A percentile compares a stretch with the other conserved stretches of the same genome.
These are phyloP conservation scores for Diaporthe caulivora DNA, from an alignment of 2,329 filamentous ascomycete genomes.

Conservation along the genomic window DNA sequence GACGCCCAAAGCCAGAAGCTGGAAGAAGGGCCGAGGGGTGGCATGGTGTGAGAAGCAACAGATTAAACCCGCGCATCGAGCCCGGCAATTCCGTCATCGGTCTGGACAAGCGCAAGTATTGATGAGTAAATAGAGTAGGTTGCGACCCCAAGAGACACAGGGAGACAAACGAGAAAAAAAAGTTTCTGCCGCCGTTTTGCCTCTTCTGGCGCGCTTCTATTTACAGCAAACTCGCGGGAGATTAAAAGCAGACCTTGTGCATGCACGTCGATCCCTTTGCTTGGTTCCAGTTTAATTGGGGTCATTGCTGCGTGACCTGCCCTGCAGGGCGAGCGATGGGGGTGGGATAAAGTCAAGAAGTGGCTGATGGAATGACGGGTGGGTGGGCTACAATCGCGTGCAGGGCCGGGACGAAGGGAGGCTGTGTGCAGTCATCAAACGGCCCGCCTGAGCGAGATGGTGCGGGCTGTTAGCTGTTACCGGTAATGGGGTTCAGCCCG, in stretches of 20 bases:
- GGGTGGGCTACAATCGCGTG: not conserved
- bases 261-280: constrained; percentile 19
- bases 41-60: not conserved
- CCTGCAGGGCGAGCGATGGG: not conserved
- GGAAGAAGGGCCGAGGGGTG: too few species aligned
- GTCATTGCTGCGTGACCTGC: constrained; percentile 17
- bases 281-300: constrained; percentile 24
- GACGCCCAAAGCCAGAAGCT: constrained; percentile 4
- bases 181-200: constrained; percentile 25
- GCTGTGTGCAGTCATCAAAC: constrained; percentile 29
- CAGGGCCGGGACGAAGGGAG: not conserved
- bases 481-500: constrained; percentile 13
- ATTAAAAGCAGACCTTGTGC: constrained; percentile 17
- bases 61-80: not conserved
- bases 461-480: constrained; percentile 12
- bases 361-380: not conserved
- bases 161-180: not conserved
- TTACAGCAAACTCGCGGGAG: constrained; percentile 28
- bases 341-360: not conserved
- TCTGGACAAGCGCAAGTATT: constrained; percentile 4
- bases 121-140: constrained; percentile 18
- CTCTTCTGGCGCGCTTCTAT: constrained; percentile 19
- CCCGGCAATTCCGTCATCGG: constrained; percentile 23
- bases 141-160: not conserved
- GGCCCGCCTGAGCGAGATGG: constrained; percentile 14